Evolutionary conservation across 2,329 filamentous ascomycete species (phyloP).

Genomic region (Juglanconis oblonga): DNA sequence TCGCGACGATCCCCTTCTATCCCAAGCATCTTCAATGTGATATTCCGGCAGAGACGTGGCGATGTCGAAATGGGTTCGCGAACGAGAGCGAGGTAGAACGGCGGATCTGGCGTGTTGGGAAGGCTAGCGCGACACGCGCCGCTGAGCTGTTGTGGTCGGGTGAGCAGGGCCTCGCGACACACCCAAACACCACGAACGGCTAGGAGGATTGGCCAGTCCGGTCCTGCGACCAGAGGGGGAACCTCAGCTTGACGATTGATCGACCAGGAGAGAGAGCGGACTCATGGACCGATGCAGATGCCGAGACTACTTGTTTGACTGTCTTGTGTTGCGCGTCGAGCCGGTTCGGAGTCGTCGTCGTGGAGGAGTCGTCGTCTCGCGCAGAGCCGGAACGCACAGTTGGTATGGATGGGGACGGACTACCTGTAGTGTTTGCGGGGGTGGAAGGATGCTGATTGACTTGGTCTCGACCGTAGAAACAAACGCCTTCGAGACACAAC

Average conservation of each 20-base stretch:
- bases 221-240: neutral
- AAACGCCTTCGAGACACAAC: neutral
- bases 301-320: neutral
- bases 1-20: slow-evolving; percentile 40
- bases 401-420: too few species aligned
- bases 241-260: neutral
- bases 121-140: neutral
- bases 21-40: slow-evolving; percentile 40
- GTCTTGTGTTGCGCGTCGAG: neutral
- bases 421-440: neutral
- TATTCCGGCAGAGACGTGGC: neutral
- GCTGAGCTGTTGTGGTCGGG: neutral
- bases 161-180: neutral
- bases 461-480: slow-evolving; percentile 4
- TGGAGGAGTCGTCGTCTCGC: neutral
- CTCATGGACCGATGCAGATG: neutral
- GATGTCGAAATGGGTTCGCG: neutral
- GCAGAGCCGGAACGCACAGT: neutral
- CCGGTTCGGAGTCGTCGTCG: neutral
- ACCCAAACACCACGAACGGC: neutral
- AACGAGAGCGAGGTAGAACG: neutral
- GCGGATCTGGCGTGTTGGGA: neutral
- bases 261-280: neutral
- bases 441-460: neutral
- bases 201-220: neutral